Conservation (phyloP, 2,329 filamentous ascomycete genomes). For the Penicillium sp. region DNA sequence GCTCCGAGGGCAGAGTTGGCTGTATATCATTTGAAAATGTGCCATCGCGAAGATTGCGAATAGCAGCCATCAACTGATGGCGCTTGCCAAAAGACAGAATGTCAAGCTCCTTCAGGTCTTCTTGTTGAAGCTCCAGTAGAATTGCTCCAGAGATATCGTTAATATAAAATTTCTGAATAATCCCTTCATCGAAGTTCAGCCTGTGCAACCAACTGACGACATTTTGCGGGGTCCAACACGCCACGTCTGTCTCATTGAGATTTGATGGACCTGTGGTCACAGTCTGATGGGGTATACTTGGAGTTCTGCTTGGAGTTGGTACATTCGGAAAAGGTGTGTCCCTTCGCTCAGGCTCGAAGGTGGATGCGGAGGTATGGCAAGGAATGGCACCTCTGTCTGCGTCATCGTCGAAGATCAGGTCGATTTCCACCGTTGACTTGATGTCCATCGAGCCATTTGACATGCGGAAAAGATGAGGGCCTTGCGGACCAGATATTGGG, state of each 20-base stretch:
- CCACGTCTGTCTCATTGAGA: not conserved
- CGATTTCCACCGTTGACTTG: conserved; percentile 17
- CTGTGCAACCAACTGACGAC: conserved; percentile 5
- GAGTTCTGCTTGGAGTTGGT: not conserved
- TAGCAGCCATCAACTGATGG: conserved; percentile 60
- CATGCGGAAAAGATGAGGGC: conserved; percentile 83
- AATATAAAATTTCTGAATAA: conserved; percentile 81
- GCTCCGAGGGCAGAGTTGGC: not conserved
- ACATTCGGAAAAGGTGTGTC: not conserved
- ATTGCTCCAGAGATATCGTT: conserved; percentile 92
- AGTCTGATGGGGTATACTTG: not conserved
- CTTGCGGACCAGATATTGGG: conserved; percentile 72
- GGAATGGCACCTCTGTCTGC: not conserved
- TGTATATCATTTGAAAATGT: not conserved
- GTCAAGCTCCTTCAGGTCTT: conserved; percentile 67
- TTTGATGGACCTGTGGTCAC: not conserved
- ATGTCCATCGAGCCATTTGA: conserved; percentile 14
- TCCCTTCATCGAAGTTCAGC: conserved; percentile 21
- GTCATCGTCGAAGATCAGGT: conserved; percentile 15
- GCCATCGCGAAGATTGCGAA: conserved; percentile 51
- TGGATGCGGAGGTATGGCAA: not conserved
- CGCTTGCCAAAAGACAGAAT: conserved; percentile 65
- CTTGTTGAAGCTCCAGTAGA: conserved; percentile 77
- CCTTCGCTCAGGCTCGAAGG: not conserved
- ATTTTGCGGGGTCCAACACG: not conserved